Base-by-base conservation (phyloP, 371 early-diverging fungal species). In the Rhizomucor pusillus region DNA sequence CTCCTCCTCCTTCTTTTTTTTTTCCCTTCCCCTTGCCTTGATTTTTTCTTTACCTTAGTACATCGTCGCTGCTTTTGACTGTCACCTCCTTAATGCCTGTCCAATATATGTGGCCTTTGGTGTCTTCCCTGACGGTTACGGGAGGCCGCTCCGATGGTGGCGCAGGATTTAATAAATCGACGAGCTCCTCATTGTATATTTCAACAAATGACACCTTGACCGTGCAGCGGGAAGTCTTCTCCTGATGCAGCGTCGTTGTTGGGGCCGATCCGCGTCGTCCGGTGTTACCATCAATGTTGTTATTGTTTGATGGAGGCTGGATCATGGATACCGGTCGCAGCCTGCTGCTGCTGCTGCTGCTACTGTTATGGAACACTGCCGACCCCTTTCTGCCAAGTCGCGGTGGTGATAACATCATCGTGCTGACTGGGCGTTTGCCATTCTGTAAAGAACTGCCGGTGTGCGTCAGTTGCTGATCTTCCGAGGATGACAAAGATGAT, bases 171-270 rank as follows among this genome's bases (percentile, higher is more conserved):
- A 95, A 69, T 40, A 97, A 77, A 75, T 96, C 95, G n/a, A 88
- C 86, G 14, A 97, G 71, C 44, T 94, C 93, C 69, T 99, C 99
- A 66, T 99, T 99, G 77, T 99, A 99, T 22, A 99, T 83, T 66
- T 99, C 99, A 6, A 97, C 69, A 72, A 90, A 96, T 35, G 88
- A 81, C 5, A 82, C 78, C 43, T 65, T 72, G 12, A 86, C 72
- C 11, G 73, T 73, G 52, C 79, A 79, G 9, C 77, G 69, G 40
- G 70, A 43, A 23, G 65, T 19, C 52, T 67, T 66, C 14, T 50
- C 45, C 19, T 24, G 24, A 24, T 35, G 16, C 23, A 40, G 12
- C 4, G 34, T 40, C 36, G 37, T 16, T 48, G 23, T 24, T 50
- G 19, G 13, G 22, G 48, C 62, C 7, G 69, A 67, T 1, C 66